Percentiles rank a stretch among this genome's conserved stretches.
Conservation (phyloP, 2,329 filamentous ascomycete species). For the Elsinoe fawcettii region DNA sequence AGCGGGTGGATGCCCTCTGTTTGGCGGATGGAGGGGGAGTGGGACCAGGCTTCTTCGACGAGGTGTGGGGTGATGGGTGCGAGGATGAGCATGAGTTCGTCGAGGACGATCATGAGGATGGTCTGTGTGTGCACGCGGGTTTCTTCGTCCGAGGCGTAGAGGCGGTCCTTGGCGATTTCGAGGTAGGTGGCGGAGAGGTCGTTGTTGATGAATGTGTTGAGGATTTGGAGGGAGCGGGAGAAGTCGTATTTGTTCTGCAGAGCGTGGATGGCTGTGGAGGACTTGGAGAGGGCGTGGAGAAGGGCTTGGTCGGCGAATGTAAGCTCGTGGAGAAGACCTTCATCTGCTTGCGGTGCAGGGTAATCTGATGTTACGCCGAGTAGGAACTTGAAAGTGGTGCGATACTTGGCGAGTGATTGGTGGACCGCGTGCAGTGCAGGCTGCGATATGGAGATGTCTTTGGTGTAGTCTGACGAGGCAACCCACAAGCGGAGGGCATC, state of each 20-base stretch:
- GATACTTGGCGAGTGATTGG: conserved; percentile 72
- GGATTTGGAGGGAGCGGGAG: conserved; percentile 61
- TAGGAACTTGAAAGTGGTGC: conserved; percentile 83
- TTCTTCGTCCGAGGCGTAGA: conserved; percentile 72
- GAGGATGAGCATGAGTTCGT: conserved; percentile 68
- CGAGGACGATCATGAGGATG: conserved; percentile 55
- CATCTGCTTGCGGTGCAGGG: conserved; percentile 23
- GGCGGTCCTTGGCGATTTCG: conserved; percentile 80
- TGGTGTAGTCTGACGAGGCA: conserved; percentile 83
- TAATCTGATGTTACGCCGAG: conserved; percentile 55
- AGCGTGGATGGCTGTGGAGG: conserved; percentile 56
- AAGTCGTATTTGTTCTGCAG: conserved; percentile 71
- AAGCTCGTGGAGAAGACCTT: conserved; percentile 16
- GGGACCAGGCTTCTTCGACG: conserved; percentile 81
- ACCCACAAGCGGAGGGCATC: conserved; percentile 88
- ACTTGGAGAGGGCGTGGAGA: conserved; percentile 61
- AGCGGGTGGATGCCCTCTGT: conserved; percentile 31
- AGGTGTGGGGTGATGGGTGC: conserved; percentile 73
- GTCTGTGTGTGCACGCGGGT: conserved; percentile 53
- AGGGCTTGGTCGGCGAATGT: conserved; percentile 59
- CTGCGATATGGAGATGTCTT: conserved; percentile 74
- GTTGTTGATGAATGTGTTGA: conserved; percentile 74
- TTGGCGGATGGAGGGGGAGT: conserved; percentile 60
- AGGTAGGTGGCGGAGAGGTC: conserved; percentile 92
- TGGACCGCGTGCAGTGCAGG: conserved; percentile 71